Evolutionary conservation across 176 grass and related monocot genomes (phyloP), one percentile per base, ranked within the genome.

Genomic region (Alopecurus myosuroides): DNA sequence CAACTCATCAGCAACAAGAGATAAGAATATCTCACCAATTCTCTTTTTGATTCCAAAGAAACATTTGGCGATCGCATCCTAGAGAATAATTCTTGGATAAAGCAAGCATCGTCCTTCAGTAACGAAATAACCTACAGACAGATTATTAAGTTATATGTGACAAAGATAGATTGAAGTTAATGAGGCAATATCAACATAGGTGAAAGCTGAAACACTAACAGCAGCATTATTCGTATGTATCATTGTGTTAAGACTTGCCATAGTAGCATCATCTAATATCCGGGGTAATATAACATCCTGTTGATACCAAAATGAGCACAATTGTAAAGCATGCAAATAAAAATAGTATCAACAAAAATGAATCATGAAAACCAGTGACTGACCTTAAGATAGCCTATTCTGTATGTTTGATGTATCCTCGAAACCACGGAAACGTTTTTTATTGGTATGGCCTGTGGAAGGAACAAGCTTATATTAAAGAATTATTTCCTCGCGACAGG

Each of bases 341-440:
- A 57, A 78, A 17, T 31, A 87, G 82, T 61, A 79, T 13, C 35
- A 67, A 51, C 66, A 86, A 35, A 69, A 53, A 44, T 20, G 19
- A 69, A 81, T 37, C 30, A 52, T 12, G 49, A 28, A 87, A 37
- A 74, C 61, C 13, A 22, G 41, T 37, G 11, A 70, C 70, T 84
- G 60, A 99, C 97, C 97, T 99, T 99, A 35, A 99, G 79, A 86
- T 99, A 99, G 49, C 97, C 92, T 94, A 99, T 83, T 94, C 94
- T 92, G 74, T 96, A 99, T 52, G 94, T 94, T 77, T 97, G 97
- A 90, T 99, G 97, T 84, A 99, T 99, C 84, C 87, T 99, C 23
- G 86, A 94, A 81, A 99, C 81, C 82, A 97, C 92, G 61, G 88
- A 94, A 85, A 57, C 61, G 66, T 96, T 95, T 97, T 97, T 94